Evolutionary conservation across 805 yeast genomes (phyloP), one percentile per base, ranked within the genome.

Genomic region (Diddensiella transvaalensis): DNA sequence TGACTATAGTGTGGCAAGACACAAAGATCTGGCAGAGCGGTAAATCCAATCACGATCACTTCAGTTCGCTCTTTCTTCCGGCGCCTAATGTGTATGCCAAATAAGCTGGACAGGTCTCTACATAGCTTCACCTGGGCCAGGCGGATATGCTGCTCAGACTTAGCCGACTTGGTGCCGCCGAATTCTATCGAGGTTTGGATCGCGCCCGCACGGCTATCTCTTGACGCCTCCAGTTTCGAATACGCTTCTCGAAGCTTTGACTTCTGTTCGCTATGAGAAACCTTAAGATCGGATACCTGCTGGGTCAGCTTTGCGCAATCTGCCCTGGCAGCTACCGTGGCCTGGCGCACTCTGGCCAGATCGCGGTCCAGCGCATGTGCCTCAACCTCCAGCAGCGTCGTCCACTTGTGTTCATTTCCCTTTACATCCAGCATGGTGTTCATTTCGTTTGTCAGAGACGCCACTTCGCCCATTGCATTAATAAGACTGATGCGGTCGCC

Each of bases 1-100:
- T 54, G 50, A 11, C 63, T 50, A 54, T 65, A 65, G 41, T 57
- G 60, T 6, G 60, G 60, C 15, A 65, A 51, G 22, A 57, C 50
- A 18, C 55, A 37, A 22, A 63, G 57, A 29, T 64, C 66, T 2
- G 69, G 69, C 11, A 65, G 45, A 8, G 58, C 60, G 22, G 55
- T 58, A 44, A 53, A 60, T 13, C 66, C 65, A 4, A 65, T 53
- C 8, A 64, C 58, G n/a, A 63, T 50, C 13, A 33, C 42, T 19
- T 33, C 42, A n/a, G 35, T 32, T 29, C 13, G 13, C 49, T 47
- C 52, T 57, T 15, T 45, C 51, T 22, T 47, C 38, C 52, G 58
- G 55, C 24, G 54, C 42, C 42, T n/a, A 47, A 30, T 54, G 42
- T 38, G 59, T 40, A 36, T 55, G 52, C 43, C 51, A 42, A 55